phyloP scores from a whole-genome alignment of 2,329 filamentous ascomycete species.

The Rutstroemia sp. region DNA sequence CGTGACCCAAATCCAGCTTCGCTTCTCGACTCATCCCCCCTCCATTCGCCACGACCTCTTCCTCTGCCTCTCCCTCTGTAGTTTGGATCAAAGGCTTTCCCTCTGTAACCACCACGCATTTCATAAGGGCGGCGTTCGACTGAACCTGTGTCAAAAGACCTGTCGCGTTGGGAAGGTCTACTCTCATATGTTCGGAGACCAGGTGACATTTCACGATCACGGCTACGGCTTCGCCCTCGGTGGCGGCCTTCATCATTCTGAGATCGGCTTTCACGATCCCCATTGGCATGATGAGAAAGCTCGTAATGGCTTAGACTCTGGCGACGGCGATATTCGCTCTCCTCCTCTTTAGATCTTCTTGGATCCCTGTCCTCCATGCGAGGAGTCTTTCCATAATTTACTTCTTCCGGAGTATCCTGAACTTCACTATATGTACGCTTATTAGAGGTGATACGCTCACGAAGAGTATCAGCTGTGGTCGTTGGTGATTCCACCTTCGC shows the following conservation, averaged over 20 bases:
- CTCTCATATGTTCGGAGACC: slow-evolving; percentile 18
- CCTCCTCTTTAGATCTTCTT: slow-evolving; percentile 16
- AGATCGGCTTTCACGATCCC: slow-evolving; percentile 18
- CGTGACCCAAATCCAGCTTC: slow-evolving; percentile 16
- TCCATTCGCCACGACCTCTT: slow-evolving; percentile 19
- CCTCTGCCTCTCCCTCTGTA: slow-evolving; percentile 24
- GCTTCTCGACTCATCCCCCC: slow-evolving; percentile 13
- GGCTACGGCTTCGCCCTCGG: slow-evolving; percentile 17
- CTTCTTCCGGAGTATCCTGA: slow-evolving; percentile 15
- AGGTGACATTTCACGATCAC: slow-evolving; percentile 24
- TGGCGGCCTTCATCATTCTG: slow-evolving; percentile 16
- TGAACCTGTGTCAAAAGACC: slow-evolving; percentile 15
- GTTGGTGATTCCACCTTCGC: slow-evolving; percentile 6
- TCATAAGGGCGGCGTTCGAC: slow-evolving; percentile 19
- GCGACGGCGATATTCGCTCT: slow-evolving; percentile 15
- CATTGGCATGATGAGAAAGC: slow-evolving; percentile 13
- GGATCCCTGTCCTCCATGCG: slow-evolving; percentile 19
- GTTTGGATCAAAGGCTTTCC: slow-evolving; percentile 25
- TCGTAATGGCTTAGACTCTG: slow-evolving; percentile 20
- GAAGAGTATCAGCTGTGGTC: slow-evolving; percentile 7
- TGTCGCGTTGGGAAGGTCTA: slow-evolving; percentile 17
- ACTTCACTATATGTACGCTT: slow-evolving; percentile 26
- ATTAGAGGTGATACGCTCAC: slow-evolving; percentile 19
- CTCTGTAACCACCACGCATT: slow-evolving; percentile 19
- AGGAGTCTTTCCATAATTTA: slow-evolving; percentile 17